Percentiles rank a stretch among this genome's conserved stretches.
Conservation (phyloP, 2,329 filamentous ascomycete genomes). For the Penicillium italicum region DNA sequence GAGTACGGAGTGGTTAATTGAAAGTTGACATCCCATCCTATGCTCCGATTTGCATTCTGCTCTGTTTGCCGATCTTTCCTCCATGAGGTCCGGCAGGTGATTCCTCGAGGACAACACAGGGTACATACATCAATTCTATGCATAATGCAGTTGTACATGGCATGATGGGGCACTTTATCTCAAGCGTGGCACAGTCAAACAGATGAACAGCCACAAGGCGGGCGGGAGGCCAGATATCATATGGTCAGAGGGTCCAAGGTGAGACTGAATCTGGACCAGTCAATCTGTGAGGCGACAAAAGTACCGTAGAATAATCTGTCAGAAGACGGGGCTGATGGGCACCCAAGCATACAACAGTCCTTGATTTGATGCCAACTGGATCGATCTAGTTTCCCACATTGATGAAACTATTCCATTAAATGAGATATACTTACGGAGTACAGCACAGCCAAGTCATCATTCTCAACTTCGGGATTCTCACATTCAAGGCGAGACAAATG, state of each 20-base stretch:
- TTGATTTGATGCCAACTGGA: background rate
- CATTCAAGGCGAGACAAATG: background rate
- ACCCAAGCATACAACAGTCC: background rate
- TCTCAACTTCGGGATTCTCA: background rate
- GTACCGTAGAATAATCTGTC: constrained; percentile 8
- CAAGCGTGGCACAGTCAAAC: constrained; percentile 16
- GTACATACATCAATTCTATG: constrained; percentile 1
- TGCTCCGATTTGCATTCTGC: constrained; percentile 13
- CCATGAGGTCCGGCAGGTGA: constrained; percentile 18
- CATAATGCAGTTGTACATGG: constrained; percentile 3
- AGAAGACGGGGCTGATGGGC: background rate
- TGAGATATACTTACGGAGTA: background rate
- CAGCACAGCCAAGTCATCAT: background rate
- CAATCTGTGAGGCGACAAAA: constrained; percentile 11
- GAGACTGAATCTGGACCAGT: constrained; percentile 11
- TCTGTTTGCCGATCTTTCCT: constrained; percentile 16
- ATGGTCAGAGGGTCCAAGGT: background rate
- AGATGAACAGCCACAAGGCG: constrained; percentile 22
- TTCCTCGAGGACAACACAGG: constrained; percentile 13
- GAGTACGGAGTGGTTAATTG: constrained; percentile 2
- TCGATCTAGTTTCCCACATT: background rate
- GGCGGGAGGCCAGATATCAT: constrained; percentile 7
- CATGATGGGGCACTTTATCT: constrained; percentile 6
- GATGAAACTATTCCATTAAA: background rate
- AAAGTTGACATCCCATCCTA: constrained; percentile 15